Evolutionary conservation across 305 asterid genomes (phyloP).

Genomic region (Lippia alba): DNA sequence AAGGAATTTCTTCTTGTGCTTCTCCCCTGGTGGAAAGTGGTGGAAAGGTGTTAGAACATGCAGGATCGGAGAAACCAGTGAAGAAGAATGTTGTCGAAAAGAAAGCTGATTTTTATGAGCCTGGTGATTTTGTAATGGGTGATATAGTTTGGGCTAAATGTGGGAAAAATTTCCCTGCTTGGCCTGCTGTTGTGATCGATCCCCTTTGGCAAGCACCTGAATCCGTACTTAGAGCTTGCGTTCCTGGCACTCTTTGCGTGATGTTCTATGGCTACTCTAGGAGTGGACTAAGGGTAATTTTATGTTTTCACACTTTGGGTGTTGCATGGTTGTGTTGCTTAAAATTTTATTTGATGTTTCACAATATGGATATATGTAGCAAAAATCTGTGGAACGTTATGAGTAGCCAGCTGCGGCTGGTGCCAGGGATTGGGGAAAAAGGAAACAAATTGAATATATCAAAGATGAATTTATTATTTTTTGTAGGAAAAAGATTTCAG

Average conservation of each 20-base stretch:
- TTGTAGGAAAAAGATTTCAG: too few species aligned
- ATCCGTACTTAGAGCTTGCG: conserved; percentile 70
- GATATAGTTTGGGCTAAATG: conserved; percentile 96
- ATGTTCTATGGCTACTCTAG: conserved; percentile 89
- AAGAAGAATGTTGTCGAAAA: conserved; percentile 50
- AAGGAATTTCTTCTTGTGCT: conserved; percentile 51
- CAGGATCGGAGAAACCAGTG: conserved; percentile 36
- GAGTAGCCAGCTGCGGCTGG: too few species aligned
- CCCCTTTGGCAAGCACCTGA: conserved; percentile 84
- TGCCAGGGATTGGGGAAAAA: too few species aligned
- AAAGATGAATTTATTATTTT: too few species aligned
- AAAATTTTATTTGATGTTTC: background rate
- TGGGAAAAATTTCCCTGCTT: conserved; percentile 84
- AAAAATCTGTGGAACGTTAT: background rate
- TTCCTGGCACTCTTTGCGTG: conserved; percentile 81
- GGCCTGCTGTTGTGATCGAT: conserved; percentile 94
- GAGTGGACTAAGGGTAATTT: conserved; percentile 78
- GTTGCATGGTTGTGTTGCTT: conserved; percentile 16
- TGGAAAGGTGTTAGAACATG: conserved; percentile 35
- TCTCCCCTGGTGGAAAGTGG: conserved; percentile 49
- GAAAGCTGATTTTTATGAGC: conserved; percentile 65
- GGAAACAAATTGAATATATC: too few species aligned
- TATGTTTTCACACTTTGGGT: conserved; percentile 1
- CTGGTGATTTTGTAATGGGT: conserved; percentile 64
- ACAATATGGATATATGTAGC: background rate